Evolutionary conservation across 352 stramenopile genomes (phyloP).

Genomic region (Phytophthora multivora): DNA sequence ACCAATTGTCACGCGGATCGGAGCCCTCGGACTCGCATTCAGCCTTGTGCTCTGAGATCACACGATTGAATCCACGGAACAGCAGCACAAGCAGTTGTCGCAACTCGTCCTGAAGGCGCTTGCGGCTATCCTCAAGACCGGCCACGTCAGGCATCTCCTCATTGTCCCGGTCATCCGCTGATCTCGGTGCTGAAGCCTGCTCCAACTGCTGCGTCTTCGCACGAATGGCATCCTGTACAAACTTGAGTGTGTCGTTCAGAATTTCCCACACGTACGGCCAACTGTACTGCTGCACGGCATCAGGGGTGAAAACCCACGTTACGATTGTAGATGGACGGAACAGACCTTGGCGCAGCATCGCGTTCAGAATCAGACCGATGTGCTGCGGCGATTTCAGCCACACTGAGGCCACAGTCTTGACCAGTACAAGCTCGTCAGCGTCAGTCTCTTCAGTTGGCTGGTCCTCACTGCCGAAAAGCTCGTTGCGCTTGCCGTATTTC

Average conservation of each 20-base stretch:
- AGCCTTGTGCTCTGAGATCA: conserved; percentile 78
- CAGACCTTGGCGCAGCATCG: conserved; percentile 77
- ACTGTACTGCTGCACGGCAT: conserved; percentile 87
- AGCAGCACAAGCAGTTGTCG: conserved; percentile 56
- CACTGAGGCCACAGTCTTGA: conserved; percentile 73
- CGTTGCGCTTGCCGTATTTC: conserved; percentile 67
- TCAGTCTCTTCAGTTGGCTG: conserved; percentile 28
- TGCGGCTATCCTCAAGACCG: conserved; percentile 43
- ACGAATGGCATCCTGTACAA: conserved; percentile 49
- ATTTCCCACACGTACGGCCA: conserved; percentile 90
- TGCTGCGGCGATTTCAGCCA: conserved; percentile 88
- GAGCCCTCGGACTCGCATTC: conserved; percentile 76
- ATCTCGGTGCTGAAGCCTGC: conserved; percentile 27
- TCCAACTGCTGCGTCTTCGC: conserved; percentile 44
- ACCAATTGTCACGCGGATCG: conserved; percentile 84
- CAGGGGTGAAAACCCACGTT: conserved; percentile 80
- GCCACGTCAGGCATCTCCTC: conserved; percentile 57
- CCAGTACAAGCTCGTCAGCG: conserved; percentile 55
- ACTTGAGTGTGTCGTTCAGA: conserved; percentile 69
- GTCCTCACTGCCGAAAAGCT: conserved; percentile 52
- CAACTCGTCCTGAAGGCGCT: conserved; percentile 54
- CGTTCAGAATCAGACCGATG: conserved; percentile 79
- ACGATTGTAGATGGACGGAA: conserved; percentile 73
- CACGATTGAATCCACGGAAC: conserved; percentile 73
- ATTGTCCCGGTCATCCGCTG: conserved; percentile 43